phyloP scores from a whole-genome alignment of 2,329 filamentous ascomycete species.

The Xylariales sp. region DNA sequence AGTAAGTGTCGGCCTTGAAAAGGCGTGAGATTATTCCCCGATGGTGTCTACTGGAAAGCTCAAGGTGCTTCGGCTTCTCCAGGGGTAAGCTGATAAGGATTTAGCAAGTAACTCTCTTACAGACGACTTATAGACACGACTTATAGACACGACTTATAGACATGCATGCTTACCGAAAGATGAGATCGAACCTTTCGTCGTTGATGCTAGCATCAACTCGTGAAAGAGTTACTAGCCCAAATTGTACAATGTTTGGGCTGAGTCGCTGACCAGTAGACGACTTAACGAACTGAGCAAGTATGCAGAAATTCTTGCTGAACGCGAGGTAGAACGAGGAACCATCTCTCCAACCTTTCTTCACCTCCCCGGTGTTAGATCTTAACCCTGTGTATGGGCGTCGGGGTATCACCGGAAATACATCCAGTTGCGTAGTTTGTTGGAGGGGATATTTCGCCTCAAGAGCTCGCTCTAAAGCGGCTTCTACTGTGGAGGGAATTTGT shows the following conservation, averaged over 20 bases:
- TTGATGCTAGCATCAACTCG: slow-evolving; percentile 46
- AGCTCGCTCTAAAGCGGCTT: slow-evolving; percentile 39
- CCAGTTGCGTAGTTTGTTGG: slow-evolving; percentile 26
- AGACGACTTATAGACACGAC: too few species aligned
- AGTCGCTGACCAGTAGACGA: slow-evolving; percentile 40
- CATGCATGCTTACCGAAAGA: slow-evolving; percentile 52
- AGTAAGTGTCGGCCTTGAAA: slow-evolving; percentile 48
- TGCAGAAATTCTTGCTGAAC: slow-evolving; percentile 48
- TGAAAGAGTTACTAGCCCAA: slow-evolving; percentile 49
- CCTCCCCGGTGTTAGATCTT: slow-evolving; percentile 36
- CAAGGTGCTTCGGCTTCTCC: slow-evolving; percentile 37
- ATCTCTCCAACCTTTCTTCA: slow-evolving; percentile 41
- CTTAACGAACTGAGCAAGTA: slow-evolving; percentile 46
- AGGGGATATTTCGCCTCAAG: slow-evolving; percentile 40
- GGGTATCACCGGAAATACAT: slow-evolving; percentile 50
- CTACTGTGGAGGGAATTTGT: slow-evolving; percentile 41
- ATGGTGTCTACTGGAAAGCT: slow-evolving; percentile 51
- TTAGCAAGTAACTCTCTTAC: too few species aligned
- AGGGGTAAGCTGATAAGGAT: slow-evolving; percentile 32
- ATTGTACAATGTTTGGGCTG: slow-evolving; percentile 43
- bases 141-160: too few species aligned
- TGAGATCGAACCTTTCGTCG: slow-evolving; percentile 52
- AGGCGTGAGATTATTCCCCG: slow-evolving; percentile 50
- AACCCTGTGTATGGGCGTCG: slow-evolving; percentile 35
- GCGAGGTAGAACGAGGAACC: slow-evolving; percentile 51